Evolutionary conservation across 2,329 filamentous ascomycete species (phyloP), one percentile per base, ranked within the genome.

Genomic region (Diaporthe aspalathi): DNA sequence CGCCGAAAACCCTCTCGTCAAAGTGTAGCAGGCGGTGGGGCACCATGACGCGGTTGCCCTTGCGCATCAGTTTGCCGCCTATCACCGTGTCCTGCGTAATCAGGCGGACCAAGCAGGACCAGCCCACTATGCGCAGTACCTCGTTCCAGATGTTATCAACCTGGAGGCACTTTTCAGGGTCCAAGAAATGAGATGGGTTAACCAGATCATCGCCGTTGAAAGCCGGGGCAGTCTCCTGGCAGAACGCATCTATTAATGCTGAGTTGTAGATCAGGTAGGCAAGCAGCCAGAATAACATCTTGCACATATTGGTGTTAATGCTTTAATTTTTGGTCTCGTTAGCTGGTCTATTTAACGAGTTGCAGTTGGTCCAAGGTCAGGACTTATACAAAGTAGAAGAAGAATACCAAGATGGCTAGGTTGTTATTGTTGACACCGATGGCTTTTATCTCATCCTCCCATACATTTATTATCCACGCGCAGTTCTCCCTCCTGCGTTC

Each of bases 161-260:
- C 5, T 53, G 45, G 2, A 74, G 77, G 71, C 76, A 78, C 6
- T 67, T 29, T 1, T 35, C 14, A 1, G 68, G 20, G 70, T 82
- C 79, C 1, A 78, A 76, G 24, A 81, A 79, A 70, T 76, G 79
- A n/a, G 76, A 52, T 22, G 75, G 69, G 16, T 79, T 76, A 20
- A 82, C 77, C 8, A 80, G 78, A 17, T 79, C 77, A n/a, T 76
- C 74, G 0, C 74, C 63, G 1, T n/a, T 22, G 68, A 79, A 76
- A 8, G 77, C 75, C 2, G 74, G n/a, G 0, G 68, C 74, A 0
- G 75, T 78, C 66, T 79, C 78, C 0, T 45, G 40, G 5, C 76
- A 74, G 35, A 73, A 71, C 5, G 71, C 40, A 1, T 53, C 73
- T 8, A 79, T 57, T 7, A 73, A 60, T 0, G 60, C 43, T 0